phyloP scores from a whole-genome alignment of 176 grass and related monocot species.

The Cenchrus americanus region DNA sequence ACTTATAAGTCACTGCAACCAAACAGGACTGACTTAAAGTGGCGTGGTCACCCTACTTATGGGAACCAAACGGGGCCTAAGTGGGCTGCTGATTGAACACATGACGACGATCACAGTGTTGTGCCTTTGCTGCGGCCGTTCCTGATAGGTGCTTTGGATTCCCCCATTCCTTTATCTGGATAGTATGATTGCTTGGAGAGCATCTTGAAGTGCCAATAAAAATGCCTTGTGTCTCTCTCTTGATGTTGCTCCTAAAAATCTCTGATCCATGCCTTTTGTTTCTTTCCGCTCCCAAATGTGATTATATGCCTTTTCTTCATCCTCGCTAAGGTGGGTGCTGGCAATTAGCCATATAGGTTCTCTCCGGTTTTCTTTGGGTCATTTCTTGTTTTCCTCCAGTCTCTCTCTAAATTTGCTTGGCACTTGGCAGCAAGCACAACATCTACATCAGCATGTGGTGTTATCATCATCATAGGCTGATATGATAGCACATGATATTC shows the following conservation, averaged over 20 bases:
- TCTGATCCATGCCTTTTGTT: background rate
- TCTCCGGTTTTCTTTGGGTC: background rate
- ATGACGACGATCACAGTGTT: background rate
- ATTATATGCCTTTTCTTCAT: background rate
- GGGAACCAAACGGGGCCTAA: too few species aligned
- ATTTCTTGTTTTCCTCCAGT: background rate
- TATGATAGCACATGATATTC: too few species aligned
- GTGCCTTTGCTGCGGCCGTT: constrained; percentile 3
- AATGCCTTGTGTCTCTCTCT: background rate
- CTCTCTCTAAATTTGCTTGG: background rate
- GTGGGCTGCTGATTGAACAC: constrained; percentile 10
- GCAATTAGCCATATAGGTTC: background rate
- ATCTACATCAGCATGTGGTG: background rate
- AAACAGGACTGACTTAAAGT: too few species aligned
- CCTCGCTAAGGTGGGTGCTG: background rate
- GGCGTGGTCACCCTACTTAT: too few species aligned
- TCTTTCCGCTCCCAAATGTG: background rate
- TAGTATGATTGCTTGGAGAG: constrained; percentile 21
- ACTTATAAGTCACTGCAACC: too few species aligned
- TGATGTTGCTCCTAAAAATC: constrained; percentile 13
- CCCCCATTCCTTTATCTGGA: constrained; percentile 19
- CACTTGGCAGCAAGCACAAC: background rate
- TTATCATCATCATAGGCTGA: background rate
- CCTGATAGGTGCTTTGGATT: background rate
- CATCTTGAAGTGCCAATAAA: constrained; percentile 36